Base-by-base conservation (phyloP, 2,329 filamentous ascomycete genomes). In the Alternaria longipes region DNA sequence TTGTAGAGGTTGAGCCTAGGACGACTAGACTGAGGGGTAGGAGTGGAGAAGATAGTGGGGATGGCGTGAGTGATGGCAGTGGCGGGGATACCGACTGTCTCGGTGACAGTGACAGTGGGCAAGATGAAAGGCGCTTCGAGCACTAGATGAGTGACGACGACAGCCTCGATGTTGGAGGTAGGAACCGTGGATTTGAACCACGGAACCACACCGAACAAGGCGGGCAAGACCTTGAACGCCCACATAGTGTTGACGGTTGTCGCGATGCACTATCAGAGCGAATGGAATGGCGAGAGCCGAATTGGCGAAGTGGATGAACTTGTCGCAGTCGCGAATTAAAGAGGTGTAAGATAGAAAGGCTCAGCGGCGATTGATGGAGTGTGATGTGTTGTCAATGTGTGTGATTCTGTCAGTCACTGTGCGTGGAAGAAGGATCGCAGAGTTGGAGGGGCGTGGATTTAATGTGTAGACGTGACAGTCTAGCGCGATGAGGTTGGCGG, bases 51-150 rank as follows among this genome's bases (percentile, higher is more conserved):
- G 18, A 40, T 18, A n/a, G 11, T 4, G 8, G 49, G 24, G 8
- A 55, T 46, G 8, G 16, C 11, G 24, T 59, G 47, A 22, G 42
- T 30, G 22, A 62, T 40, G 41, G 47, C n/a, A 11, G 56, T 62
- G 14, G 60, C 51, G 3, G 53, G 30, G n/a, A 59, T 46, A 12
- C 60, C 60, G 34, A 63, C 18, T 4, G 28, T 60, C 11, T 52
- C 8, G 7, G 58, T 58, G 12, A 64, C 54, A 32, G 53, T 57
- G 34, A 63, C 24, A 1, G 52, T 63, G 7, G 56, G 60, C 44
- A 46, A 46, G 18, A 54, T 26, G 9, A 28, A 1, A 18, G 60
- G 60, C 22, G 41, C 51, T 26, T 59, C 20, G 11, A 46, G 14
- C 8, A 52, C 32, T 11, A 54, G 16, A 16, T 41, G 14, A 16